A percentile compares a stretch with the other conserved stretches of the same genome.
Evolutionary conservation across 345 rosid species (phyloP).

Genomic region (Lepidium didymum): DNA sequence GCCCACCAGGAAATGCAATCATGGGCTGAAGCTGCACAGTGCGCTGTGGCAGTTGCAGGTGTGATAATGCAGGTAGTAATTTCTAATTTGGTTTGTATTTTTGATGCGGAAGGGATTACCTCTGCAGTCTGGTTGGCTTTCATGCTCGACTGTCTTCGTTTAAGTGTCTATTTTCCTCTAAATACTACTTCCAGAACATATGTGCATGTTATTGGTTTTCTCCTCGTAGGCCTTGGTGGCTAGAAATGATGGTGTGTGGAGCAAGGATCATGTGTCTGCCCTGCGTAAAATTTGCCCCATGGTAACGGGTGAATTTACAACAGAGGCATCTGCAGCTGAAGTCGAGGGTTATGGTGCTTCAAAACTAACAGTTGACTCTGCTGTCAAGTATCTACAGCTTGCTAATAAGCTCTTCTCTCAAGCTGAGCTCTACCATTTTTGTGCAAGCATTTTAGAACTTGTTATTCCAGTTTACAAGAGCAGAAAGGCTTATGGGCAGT

Average conservation of each 20-base stretch:
- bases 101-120: background rate
- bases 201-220: background rate
- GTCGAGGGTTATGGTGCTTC: slow-evolving; percentile 99
- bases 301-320: slow-evolving; percentile 81
- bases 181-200: background rate
- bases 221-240: slow-evolving; percentile 79
- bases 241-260: slow-evolving; percentile 97
- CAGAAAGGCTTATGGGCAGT: slow-evolving; percentile 91
- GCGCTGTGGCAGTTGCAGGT: slow-evolving; percentile 95
- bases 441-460: slow-evolving; percentile 94
- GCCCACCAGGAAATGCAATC: slow-evolving; percentile 99
- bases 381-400: slow-evolving; percentile 92
- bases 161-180: background rate
- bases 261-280: slow-evolving; percentile 81
- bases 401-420: slow-evolving; percentile 95
- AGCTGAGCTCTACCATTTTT: slow-evolving; percentile 96
- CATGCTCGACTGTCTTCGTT: background rate
- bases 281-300: slow-evolving; percentile 91
- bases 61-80: slow-evolving; percentile 81
- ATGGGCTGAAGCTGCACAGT: slow-evolving; percentile 97
- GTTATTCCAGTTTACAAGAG: slow-evolving; percentile 97
- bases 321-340: slow-evolving; percentile 98
- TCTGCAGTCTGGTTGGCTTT: slow-evolving; percentile 4
- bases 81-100: background rate
- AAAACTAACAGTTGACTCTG: slow-evolving; percentile 97